Evolutionary conservation across 495 filamentous ascomycete species (phyloP).

Genomic region (Penicillium longicatenatum): DNA sequence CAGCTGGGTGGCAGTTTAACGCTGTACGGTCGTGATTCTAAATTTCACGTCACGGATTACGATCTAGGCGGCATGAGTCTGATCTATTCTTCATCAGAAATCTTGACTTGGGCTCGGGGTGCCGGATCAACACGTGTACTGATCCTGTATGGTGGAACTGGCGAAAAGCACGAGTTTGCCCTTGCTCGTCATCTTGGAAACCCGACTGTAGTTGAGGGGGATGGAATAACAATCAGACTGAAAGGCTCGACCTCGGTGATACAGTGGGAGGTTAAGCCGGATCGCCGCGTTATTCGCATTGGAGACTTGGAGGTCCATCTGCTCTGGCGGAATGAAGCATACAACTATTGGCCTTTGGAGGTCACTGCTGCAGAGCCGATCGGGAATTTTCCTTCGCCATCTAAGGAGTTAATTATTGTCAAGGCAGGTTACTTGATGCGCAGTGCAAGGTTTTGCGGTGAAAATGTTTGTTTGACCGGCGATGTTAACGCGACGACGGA

Average conservation of each 20-base stretch:
- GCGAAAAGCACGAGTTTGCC: slow-evolving; percentile 64
- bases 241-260: slow-evolving; percentile 44
- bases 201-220: slow-evolving; percentile 23
- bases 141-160: slow-evolving; percentile 64
- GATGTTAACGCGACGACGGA: slow-evolving; percentile 65
- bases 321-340: slow-evolving; percentile 58
- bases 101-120: slow-evolving; percentile 62
- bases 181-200: slow-evolving; percentile 34
- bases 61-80: slow-evolving; percentile 56
- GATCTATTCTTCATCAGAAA: slow-evolving; percentile 70
- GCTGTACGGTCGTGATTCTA: slow-evolving; percentile 68
- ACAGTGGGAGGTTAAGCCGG: slow-evolving; percentile 47
- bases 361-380: slow-evolving; percentile 32
- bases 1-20: slow-evolving; percentile 59
- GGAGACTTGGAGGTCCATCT: slow-evolving; percentile 53
- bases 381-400: slow-evolving; percentile 20
- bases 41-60: slow-evolving; percentile 71
- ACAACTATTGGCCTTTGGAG: slow-evolving; percentile 65
- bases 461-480: slow-evolving; percentile 53
- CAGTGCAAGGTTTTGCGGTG: slow-evolving; percentile 46
- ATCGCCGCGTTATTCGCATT: slow-evolving; percentile 48
- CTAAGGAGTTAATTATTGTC: slow-evolving; percentile 51
- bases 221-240: slow-evolving; percentile 30
- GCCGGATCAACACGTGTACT: slow-evolving; percentile 55
- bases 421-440: slow-evolving; percentile 68